Evolutionary conservation across 345 rosid species (phyloP).

Genomic region (Gossypium sturtianum): DNA sequence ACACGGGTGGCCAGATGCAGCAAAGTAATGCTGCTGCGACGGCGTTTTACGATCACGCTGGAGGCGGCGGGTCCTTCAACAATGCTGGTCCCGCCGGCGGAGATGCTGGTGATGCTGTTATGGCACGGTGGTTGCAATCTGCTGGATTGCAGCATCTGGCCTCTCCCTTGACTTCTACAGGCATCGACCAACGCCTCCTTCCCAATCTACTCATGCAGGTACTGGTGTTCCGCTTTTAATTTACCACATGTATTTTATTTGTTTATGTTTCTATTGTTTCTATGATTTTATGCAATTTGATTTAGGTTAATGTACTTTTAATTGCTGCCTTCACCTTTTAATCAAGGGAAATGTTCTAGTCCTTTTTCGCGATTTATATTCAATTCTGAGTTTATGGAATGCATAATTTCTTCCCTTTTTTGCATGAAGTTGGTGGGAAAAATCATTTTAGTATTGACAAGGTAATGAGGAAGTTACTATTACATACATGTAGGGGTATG

Average conservation of each 20-base stretch:
- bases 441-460: background rate
- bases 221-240: background rate
- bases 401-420: background rate
- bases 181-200: constrained; percentile 74
- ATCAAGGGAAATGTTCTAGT: background rate
- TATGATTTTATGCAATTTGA: background rate
- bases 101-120: constrained; percentile 89
- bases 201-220: constrained; percentile 96
- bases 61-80: constrained; percentile 32
- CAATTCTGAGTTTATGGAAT: background rate
- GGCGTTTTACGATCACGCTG: constrained; percentile 59
- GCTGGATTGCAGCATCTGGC: constrained; percentile 99
- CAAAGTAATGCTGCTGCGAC: constrained; percentile 85
- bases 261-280: background rate
- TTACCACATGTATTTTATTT: background rate
- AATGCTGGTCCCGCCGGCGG: constrained; percentile 57
- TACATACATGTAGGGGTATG: constrained; percentile 66
- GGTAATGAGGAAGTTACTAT: constrained; percentile 6
- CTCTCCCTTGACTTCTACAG: constrained; percentile 80
- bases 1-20: constrained; percentile 99
- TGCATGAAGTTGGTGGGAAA: background rate
- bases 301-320: background rate
- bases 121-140: constrained; percentile 99
- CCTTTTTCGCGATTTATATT: background rate
- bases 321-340: background rate